Base-by-base conservation (phyloP, 208 protist species). In the Trypanosoma cruzi region DNA sequence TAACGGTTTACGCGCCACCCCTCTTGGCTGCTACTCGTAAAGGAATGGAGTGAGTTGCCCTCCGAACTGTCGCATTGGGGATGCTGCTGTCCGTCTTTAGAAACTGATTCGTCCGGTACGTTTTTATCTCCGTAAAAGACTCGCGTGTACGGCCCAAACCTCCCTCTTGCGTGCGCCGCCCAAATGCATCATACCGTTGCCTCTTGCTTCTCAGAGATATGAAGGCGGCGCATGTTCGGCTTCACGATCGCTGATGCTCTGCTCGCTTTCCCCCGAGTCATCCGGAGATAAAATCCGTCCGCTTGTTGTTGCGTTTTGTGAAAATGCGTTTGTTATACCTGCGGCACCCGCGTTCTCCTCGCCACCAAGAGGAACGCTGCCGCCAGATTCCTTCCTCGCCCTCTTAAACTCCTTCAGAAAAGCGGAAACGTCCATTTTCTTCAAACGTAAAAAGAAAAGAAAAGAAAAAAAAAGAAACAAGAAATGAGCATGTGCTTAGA, bases 361-460 rank as follows among this genome's bases (percentile, higher is more conserved):
- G 22, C 7, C 14, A 10, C 0, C 4, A 49, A 29, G n/a, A 58
- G 22, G 4, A 37, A 0, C 16, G 20, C n/a, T 10, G 36, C 20
- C 49, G n/a, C 29, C 36, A 56, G 32, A 22, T 4, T 26, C 42
- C 22, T 68, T 31, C 4, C 28, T 11, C 14, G 64, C 73, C 31
- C 80, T 81, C 56, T 88, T 93, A 32, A 93, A 84, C 22, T 80
- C 79, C 60, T 88, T 93, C 4, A 93, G 66, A 77, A 93, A 93
- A 20, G 75, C 74, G 6, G 79, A 86, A 44, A 93, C 88, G 60
- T 90, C 73, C 88, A 93, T 93, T 26, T 37, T 62, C 22, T 50
- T 50, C 22, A 60, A 14, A 67, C 26, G 42, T 40, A n/a, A 24
- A 31, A 18, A 44, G 54, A 48, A 66, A 36, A 52, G 24, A 50